Conservation (phyloP, 257 asterid species). For the Voacanga thouarsii region DNA sequence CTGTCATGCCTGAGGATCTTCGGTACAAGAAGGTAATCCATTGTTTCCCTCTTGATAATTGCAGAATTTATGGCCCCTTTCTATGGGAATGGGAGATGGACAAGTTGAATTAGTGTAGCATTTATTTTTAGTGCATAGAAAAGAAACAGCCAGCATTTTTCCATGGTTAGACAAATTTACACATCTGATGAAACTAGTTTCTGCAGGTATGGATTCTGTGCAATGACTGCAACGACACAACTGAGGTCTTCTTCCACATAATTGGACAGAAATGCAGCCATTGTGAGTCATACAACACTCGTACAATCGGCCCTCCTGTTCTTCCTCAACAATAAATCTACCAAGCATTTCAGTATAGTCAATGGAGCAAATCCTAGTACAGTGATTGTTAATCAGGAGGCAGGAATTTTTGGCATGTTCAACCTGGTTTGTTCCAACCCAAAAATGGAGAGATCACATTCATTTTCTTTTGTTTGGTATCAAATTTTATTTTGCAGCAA, state of each 20-base stretch:
- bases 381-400: background rate
- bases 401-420: constrained; percentile 10
- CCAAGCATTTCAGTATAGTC: background rate
- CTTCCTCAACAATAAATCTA: constrained; percentile 51
- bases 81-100: background rate
- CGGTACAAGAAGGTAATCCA: constrained; percentile 73
- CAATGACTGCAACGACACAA: constrained; percentile 89
- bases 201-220: constrained; percentile 91
- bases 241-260: constrained; percentile 85
- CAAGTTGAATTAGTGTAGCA: background rate
- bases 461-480: constrained; percentile 2
- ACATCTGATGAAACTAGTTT: background rate
- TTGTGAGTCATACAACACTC: constrained; percentile 84
- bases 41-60: background rate
- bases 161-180: background rate
- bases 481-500: constrained; percentile 12
- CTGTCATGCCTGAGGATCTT: constrained; percentile 81
- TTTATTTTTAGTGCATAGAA: background rate
- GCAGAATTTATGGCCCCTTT: background rate
- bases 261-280: constrained; percentile 93
- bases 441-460: background rate
- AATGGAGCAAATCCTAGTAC: constrained; percentile 16
- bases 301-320: constrained; percentile 77
- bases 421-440: background rate
- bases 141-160: background rate